Percentiles rank a stretch among this genome's conserved stretches.
Conservation (phyloP, 345 rosid species). For the Sonneratia caseolaris region DNA sequence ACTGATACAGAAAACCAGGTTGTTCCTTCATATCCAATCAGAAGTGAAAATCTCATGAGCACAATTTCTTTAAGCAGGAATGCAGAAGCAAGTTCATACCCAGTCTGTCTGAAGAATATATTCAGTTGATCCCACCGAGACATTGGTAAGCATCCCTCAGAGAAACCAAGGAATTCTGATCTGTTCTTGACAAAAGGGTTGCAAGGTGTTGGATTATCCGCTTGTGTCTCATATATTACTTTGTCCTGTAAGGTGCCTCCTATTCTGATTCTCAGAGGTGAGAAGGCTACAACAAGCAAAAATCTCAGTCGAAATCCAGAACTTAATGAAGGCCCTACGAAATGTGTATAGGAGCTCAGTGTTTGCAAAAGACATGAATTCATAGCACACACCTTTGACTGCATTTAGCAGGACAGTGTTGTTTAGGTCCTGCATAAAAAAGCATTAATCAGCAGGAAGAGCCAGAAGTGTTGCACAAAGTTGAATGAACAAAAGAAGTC, state of each 20-base stretch:
- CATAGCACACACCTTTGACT: conserved; percentile 36
- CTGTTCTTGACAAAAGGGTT: conserved; percentile 29
- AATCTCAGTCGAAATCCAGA: neutral
- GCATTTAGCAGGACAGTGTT: conserved; percentile 45
- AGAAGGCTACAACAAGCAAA: conserved; percentile 37
- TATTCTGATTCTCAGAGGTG: conserved; percentile 59
- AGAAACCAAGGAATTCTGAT: conserved; percentile 43
- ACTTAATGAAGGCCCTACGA: neutral
- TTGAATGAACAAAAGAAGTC: neutral
- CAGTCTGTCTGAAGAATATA: conserved; percentile 34
- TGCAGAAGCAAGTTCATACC: conserved; percentile 21
- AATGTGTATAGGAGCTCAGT: neutral
- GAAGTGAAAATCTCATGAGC: no score
- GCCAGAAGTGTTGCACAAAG: neutral
- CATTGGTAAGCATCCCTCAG: conserved; percentile 62
- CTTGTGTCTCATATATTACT: conserved; percentile 36
- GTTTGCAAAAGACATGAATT: neutral
- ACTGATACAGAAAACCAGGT: neutral
- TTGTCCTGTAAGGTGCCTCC: conserved; percentile 70
- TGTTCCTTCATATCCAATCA: neutral
- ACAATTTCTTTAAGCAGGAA: neutral
- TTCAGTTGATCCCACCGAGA: conserved; percentile 59
- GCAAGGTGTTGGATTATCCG: conserved; percentile 26
- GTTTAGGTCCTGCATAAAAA: conserved; percentile 38
- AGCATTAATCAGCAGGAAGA: neutral